Conservation (phyloP, 2,329 filamentous ascomycete genomes). For the Fusarium humuli region DNA sequence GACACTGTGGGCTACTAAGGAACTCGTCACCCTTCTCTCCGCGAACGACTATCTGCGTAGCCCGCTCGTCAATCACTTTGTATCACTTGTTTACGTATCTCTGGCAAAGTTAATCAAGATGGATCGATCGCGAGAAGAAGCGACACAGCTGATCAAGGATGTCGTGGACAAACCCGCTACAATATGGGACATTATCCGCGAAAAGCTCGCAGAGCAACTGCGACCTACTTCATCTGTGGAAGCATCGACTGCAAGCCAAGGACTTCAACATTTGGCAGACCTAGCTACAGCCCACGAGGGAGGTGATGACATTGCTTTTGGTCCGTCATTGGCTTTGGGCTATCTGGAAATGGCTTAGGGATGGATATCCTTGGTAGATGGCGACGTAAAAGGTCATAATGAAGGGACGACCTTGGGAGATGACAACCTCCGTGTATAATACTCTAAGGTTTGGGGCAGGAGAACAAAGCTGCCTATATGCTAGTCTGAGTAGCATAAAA, state of each 20-base stretch:
- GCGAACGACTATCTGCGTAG: slow-evolving; percentile 66
- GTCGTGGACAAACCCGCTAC: slow-evolving; percentile 66
- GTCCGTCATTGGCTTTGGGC: slow-evolving; percentile 51
- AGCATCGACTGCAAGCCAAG: slow-evolving; percentile 59
- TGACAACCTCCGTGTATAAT: neutral
- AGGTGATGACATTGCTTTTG: slow-evolving; percentile 49
- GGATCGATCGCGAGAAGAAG: slow-evolving; percentile 68
- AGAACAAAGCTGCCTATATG: neutral
- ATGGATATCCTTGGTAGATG: neutral
- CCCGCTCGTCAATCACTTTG: slow-evolving; percentile 76
- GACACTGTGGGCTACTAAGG: slow-evolving; percentile 69
- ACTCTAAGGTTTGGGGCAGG: neutral
- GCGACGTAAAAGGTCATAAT: neutral
- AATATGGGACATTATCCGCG: slow-evolving; percentile 68
- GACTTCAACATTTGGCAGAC: slow-evolving; percentile 72
- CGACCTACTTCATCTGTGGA: slow-evolving; percentile 54
- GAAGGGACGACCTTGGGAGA: neutral
- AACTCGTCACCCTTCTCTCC: slow-evolving; percentile 69
- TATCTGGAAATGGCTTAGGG: slow-evolving; percentile 52
- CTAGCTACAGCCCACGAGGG: slow-evolving; percentile 60
- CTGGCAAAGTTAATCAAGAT: slow-evolving; percentile 69
- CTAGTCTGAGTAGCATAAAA: neutral
- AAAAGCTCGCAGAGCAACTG: slow-evolving; percentile 54
- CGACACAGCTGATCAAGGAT: slow-evolving; percentile 64
- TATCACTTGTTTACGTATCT: slow-evolving; percentile 68